Base-by-base conservation (phyloP, 495 filamentous ascomycete species). In the Neurospora terricola region DNA sequence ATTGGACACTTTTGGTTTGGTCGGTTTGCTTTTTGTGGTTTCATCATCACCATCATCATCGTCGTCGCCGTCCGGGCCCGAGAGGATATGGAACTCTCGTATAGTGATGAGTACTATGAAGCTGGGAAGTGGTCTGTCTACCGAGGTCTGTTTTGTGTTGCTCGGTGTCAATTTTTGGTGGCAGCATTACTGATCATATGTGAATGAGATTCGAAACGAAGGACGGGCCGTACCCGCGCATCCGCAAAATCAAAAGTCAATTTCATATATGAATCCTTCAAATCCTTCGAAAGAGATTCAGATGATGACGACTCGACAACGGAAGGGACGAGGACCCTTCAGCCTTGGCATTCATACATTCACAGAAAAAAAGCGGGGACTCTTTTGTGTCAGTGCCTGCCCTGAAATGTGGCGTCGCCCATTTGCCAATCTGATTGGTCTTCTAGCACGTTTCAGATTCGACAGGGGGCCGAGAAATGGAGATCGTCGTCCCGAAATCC, bases 401-500 rank as follows among this genome's bases (percentile, higher is more conserved):
- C 40, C 40, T 40, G 40, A 3, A 43, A 43, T 43, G 40, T 45
- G 42, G 42, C 40, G 16, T 8, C 21, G 5, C 8, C 75, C 42
- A 73, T 77, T 77, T 69, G 77, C 59, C 9, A 4, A 37, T 27
- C 6, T 11, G 7, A 40, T 71, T 71, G 40, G 40, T 30, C 11
- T 14, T 23, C 30, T 73, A 37, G 73, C 27, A 45, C 72, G 77
- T 78, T 78, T 78, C 77, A 78, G 74, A 76, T 38, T 71, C 39
- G 73, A 71, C 77, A 45, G 42, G 42, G 42, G 40, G 3, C 4
- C 4, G 4, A 77, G 71, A 69, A 70, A 77, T 72, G 71, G 73
- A 14, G 77, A 78, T 78, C 75, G 71, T 38, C 75, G 38, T 59
- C 11, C 48, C 11, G 48, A 59, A 27, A 59, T 59, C 48, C 36